These are phyloP conservation scores for Rosellinia necatrix DNA, from an alignment of 2,329 filamentous ascomycete genomes.

Conservation along the genomic window DNA sequence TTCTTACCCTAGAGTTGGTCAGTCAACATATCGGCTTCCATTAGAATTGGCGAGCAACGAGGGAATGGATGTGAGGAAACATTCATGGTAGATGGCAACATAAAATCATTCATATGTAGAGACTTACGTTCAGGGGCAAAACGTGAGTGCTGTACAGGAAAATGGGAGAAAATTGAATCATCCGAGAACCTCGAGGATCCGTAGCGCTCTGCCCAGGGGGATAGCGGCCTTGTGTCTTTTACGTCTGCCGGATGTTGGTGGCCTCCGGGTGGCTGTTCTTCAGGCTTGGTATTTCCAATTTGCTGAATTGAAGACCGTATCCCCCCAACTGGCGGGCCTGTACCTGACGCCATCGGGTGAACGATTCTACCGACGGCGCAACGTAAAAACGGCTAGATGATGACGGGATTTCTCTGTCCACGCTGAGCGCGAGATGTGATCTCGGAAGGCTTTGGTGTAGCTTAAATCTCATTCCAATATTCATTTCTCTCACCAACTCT, in stretches of 20 bases:
- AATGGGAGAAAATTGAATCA: neutral
- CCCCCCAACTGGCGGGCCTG: no score
- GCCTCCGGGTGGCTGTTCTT: neutral
- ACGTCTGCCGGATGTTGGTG: neutral
- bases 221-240: slow-evolving; percentile 9
- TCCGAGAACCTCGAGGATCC: neutral
- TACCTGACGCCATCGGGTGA: neutral
- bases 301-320: no score
- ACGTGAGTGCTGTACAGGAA: slow-evolving; percentile 11
- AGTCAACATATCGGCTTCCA: neutral
- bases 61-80: no score
- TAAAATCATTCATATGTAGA: neutral
- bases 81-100: no score
- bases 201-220: slow-evolving; percentile 22
- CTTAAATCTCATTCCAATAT: no score
- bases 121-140: slow-evolving; percentile 20
- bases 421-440: no score
- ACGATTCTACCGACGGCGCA: neutral
- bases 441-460: no score
- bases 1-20: slow-evolving; percentile 11
- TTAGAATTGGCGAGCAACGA: no score
- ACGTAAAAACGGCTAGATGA: neutral
- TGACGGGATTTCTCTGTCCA: no score
- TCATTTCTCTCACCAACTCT: neutral
- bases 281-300: no score